These are phyloP conservation scores for California macrophylla DNA, from an alignment of 441 rosid species.

Conservation along the genomic window DNA sequence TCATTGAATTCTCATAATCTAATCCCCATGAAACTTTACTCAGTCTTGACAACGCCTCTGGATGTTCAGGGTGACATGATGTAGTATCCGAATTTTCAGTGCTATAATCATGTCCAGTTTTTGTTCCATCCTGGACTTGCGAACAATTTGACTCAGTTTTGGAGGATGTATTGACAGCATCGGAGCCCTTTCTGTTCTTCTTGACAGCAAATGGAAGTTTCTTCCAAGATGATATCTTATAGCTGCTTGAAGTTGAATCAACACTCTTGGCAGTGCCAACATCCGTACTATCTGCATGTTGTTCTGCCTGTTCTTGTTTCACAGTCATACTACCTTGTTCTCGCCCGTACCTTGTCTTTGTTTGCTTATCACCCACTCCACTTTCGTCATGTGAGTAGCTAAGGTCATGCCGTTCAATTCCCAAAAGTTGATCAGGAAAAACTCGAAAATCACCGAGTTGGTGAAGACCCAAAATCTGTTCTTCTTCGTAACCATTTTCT, in stretches of 20 bases:
- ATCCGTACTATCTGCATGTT: slow-evolving; percentile 30
- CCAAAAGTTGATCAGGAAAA: slow-evolving; percentile 65
- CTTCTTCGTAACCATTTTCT: slow-evolving; percentile 77
- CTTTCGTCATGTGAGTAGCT: slow-evolving; percentile 39
- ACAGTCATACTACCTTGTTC: slow-evolving; percentile 24
- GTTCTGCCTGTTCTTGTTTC: slow-evolving; percentile 35
- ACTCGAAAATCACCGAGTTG: slow-evolving; percentile 89
- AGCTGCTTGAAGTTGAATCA: slow-evolving; percentile 71
- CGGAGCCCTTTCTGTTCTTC: slow-evolving; percentile 46
- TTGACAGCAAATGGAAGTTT: slow-evolving; percentile 76
- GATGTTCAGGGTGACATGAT: slow-evolving; percentile 31
- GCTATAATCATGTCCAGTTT: slow-evolving; percentile 34
- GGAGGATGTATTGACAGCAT: slow-evolving; percentile 35
- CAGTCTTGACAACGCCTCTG: slow-evolving; percentile 25
- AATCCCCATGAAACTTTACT: slow-evolving; percentile 54
- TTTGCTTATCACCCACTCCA: slow-evolving; percentile 35
- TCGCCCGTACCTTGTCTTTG: slow-evolving; percentile 28
- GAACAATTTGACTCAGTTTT: slow-evolving; percentile 39
- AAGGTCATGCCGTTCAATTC: slow-evolving; percentile 42
- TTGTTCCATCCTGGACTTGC: slow-evolving; percentile 16
- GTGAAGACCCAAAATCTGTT: slow-evolving; percentile 68
- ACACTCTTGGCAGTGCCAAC: slow-evolving; percentile 61
- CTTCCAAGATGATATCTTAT: slow-evolving; percentile 92
- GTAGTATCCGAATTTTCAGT: slow-evolving; percentile 43
- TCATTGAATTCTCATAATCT: slow-evolving; percentile 85